Evolutionary conservation across 352 stramenopile genomes (phyloP), one percentile per base, ranked within the genome.

Genomic region (Pythium vanterpoolii): DNA sequence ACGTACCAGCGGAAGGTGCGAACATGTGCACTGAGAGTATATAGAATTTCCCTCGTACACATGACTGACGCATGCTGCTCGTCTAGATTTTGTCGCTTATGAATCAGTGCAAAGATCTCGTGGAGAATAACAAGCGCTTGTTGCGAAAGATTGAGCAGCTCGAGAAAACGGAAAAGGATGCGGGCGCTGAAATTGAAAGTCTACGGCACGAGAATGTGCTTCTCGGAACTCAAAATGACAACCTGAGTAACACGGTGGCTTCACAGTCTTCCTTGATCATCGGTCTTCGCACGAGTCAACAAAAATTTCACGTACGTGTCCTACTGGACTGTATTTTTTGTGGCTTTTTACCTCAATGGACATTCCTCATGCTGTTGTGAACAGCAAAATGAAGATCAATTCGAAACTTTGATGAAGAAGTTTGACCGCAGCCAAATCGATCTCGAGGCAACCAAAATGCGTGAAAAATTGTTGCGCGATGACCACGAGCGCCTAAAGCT

Each of bases 101-200:
- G 44, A 87, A 80, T 40, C 69, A 73, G 4, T 85, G 70, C 30
- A 71, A 76, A 33, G 78, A 89, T 42, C 55, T 86, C 48, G 68
- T 73, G 47, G 75, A 82, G 21, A 90, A 89, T 60, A 89, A 86
- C 68, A 87, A 86, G 45, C 79, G 75, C n/a, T 67, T 90, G 2
- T 43, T 90, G n/a, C 36, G 30, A 3, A 85, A 77, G 59, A 89
- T 90, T 28, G 69, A 89, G 44, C 73, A 83, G 28, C 61, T 87
- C 14, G 76, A 89, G 60, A 79, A 82, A 13, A 69, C 55, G 1
- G 69, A 89, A 36, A 66, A 55, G 3, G 73, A 89, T 51, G 60
- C 66, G n/a, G 63, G 73, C 4, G 30, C 47, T 0, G 54, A 78
- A 38, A 71, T 86, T 24, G 49, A 67, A 3, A 48, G 48, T 43